Percentiles rank a stretch among this genome's conserved stretches.
These are phyloP conservation scores for Solanum hybrid DNA, from an alignment of 305 asterid genomes.

Conservation along the genomic window DNA sequence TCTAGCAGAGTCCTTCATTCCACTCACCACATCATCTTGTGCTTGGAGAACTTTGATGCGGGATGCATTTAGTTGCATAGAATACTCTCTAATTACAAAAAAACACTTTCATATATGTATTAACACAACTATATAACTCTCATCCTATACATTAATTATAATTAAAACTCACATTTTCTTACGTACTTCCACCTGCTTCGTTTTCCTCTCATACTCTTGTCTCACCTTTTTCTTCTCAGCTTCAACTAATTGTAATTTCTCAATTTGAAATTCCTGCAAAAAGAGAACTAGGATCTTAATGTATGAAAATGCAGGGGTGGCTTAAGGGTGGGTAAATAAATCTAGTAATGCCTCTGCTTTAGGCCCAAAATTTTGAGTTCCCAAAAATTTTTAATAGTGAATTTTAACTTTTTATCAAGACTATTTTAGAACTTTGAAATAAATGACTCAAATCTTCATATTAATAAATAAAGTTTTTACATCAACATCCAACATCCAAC, in stretches of 20 bases:
- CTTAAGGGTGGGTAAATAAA: too few relatives aligned
- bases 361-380: too few relatives aligned
- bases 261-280: constrained; percentile 31
- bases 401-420: too few relatives aligned
- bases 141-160: neutral
- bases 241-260: constrained; percentile 37
- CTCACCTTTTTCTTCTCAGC: constrained; percentile 31
- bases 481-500: too few relatives aligned
- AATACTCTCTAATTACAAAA: constrained; percentile 18
- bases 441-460: too few relatives aligned
- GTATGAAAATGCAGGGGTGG: neutral
- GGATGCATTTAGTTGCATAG: constrained; percentile 43
- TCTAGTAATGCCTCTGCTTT: too few relatives aligned
- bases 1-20: constrained; percentile 30
- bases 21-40: constrained; percentile 32
- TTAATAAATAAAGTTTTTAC: too few relatives aligned
- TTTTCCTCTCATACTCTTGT: constrained; percentile 27
- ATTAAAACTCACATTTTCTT: constrained; percentile 23
- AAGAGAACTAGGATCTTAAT: neutral
- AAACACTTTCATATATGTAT: neutral
- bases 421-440: too few relatives aligned
- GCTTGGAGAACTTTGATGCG: constrained; percentile 41
- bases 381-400: too few relatives aligned
- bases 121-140: neutral
- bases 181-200: constrained; percentile 33